Evolutionary conservation across 169 alveolate species (phyloP).

Genomic region (Cryptosporidium bovis): DNA sequence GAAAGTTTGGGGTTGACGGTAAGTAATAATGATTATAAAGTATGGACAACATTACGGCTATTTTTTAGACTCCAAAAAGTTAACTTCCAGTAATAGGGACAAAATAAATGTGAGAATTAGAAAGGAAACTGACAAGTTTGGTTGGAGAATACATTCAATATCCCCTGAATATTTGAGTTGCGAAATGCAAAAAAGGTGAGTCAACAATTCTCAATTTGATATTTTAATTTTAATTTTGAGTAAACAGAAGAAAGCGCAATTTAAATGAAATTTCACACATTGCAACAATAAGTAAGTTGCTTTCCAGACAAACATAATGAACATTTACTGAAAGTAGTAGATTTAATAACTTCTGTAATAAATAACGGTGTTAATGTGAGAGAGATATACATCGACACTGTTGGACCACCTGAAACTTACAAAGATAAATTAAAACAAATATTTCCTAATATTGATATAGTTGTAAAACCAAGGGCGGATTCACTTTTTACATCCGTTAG

Average conservation of each 20-base stretch:
- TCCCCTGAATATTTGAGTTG: constrained; percentile 88
- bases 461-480: constrained; percentile 94
- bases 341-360: constrained; percentile 80
- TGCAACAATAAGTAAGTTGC: constrained; percentile 84
- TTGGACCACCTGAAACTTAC: constrained; percentile 93
- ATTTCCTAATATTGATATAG: constrained; percentile 86
- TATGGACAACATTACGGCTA: neutral
- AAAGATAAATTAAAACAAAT: constrained; percentile 81
- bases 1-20: constrained; percentile 87
- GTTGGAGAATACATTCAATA: constrained; percentile 79
- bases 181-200: constrained; percentile 86
- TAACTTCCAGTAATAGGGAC: constrained; percentile 86
- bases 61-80: constrained; percentile 87
- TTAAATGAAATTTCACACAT: constrained; percentile 91
- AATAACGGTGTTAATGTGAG: constrained; percentile 79
- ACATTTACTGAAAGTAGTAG: neutral
- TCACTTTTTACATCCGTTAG: constrained; percentile 93
- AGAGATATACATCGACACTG: constrained; percentile 92
- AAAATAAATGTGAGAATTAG: constrained; percentile 82
- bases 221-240: neutral
- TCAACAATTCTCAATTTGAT: neutral
- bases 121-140: constrained; percentile 81
- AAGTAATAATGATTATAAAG: neutral
- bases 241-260: constrained; percentile 84
- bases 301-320: neutral